These are phyloP conservation scores for Polyrhizophydium stewartii DNA, from an alignment of 371 early-diverging fungal genomes.

Conservation along the genomic window DNA sequence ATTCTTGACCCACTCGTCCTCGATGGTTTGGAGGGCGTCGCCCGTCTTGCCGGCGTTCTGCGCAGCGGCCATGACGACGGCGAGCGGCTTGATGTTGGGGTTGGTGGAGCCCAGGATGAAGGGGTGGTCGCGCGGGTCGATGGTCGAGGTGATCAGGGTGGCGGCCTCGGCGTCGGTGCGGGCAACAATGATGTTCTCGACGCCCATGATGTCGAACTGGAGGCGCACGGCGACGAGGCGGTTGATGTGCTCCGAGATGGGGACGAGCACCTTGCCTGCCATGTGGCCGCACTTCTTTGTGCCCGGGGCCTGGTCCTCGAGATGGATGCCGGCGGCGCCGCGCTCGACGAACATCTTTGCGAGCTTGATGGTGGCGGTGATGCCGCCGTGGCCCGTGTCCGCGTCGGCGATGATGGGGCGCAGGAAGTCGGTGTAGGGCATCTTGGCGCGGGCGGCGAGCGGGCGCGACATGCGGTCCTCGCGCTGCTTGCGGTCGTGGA, in stretches of 20 bases:
- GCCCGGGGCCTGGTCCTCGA: slow-evolving; percentile 91
- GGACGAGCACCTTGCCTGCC: slow-evolving; percentile 98
- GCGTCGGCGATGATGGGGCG: slow-evolving; percentile 97
- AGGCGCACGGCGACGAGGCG: slow-evolving; percentile 93
- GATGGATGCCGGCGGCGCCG: slow-evolving; percentile 86
- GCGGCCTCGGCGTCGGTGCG: slow-evolving; percentile 98
- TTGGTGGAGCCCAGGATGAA: slow-evolving; percentile 93
- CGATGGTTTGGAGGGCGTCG: slow-evolving; percentile 74
- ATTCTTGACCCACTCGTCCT: slow-evolving; percentile 81
- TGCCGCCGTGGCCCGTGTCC: slow-evolving; percentile 95
- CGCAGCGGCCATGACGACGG: slow-evolving; percentile 75
- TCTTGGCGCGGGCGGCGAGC: slow-evolving; percentile 62
- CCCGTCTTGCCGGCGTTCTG: slow-evolving; percentile 70
- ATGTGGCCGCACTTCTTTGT: slow-evolving; percentile 99
- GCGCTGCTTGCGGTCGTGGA: slow-evolving; percentile 97
- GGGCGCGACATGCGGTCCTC: slow-evolving; percentile 77
- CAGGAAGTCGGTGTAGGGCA: slow-evolving; percentile 82
- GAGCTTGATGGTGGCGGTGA: slow-evolving; percentile 88
- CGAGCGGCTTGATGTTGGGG: slow-evolving; percentile 66
- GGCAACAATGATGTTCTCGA: slow-evolving; percentile 89
- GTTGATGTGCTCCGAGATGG: slow-evolving; percentile 96
- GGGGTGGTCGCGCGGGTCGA: slow-evolving; percentile 94
- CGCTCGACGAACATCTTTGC: slow-evolving; percentile 93
- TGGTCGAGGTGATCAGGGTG: slow-evolving; percentile 91
- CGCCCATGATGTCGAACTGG: slow-evolving; percentile 98